Evolutionary conservation across 1,139 yeast genomes (phyloP), one percentile per base, ranked within the genome.

Genomic region (Scheffersomyces titani): DNA sequence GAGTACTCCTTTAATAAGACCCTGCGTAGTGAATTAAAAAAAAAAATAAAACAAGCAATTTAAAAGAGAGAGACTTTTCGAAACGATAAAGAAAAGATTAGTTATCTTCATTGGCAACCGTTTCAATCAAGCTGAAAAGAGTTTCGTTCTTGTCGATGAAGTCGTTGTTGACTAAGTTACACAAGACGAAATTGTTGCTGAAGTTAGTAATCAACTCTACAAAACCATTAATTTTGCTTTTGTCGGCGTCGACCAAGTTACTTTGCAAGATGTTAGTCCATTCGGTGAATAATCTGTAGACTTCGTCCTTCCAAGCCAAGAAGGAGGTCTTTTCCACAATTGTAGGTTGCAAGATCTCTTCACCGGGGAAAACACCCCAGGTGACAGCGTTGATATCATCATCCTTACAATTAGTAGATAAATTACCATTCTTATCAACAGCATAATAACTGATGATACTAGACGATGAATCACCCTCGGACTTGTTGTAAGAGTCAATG

Each of bases 281-380:
- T 70, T 92, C 97, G 51, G 83, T 77, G 57, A 93, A 83, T 59
- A 94, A 86, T 63, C 92, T 81, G 80, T 84, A 94, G 46, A 94
- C 96, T 73, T 94, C 99, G 71, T 93, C 98, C 72, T 92, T 93
- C 99, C 99, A 94, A 9, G 98, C 97, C 65, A 91, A 77, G 74
- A 92, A 92, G 3, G 97, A 89, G 36, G 88, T 85, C 69, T 87
- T 88, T 70, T 92, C 97, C n/a, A 92, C 97, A 68, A 92, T 90
- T 0, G 97, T 92, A 55, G 97, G 97, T 73, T 92, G 97, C 63
- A 90, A 81, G 54, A 92, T 90, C 74, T 92, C 97, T 70, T 89
- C 90, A 51, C 96, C 96, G 19, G 97, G 97, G 82, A 90, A 92
- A 49, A 90, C 91, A 61, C 97, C 98, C 99, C 99, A 94, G 16